Conservation (phyloP, 257 asterid genomes). For the Solanum virginianum region DNA sequence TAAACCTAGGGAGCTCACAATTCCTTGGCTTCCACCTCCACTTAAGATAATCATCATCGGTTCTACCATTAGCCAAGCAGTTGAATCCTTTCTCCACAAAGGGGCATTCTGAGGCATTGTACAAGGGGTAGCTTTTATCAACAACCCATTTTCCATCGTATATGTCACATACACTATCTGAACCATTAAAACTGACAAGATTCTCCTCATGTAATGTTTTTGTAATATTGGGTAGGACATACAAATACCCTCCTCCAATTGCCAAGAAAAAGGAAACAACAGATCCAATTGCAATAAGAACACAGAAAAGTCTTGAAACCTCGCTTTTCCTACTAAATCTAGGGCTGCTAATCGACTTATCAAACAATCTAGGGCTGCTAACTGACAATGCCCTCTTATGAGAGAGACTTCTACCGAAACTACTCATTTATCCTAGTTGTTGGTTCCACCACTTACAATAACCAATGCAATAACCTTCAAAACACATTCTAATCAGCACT, state of each 20-base stretch:
- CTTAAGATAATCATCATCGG: constrained; percentile 43
- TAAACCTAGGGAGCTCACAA: constrained; percentile 45
- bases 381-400: constrained; percentile 30
- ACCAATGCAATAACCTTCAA: background rate
- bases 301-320: constrained; percentile 22
- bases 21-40: constrained; percentile 79
- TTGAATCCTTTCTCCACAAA: constrained; percentile 65
- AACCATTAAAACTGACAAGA: constrained; percentile 15
- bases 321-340: constrained; percentile 29
- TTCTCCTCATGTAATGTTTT: constrained; percentile 26
- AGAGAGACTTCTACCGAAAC: constrained; percentile 39
- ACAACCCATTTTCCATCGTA: constrained; percentile 59
- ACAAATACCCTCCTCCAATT: constrained; percentile 39
- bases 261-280: constrained; percentile 45
- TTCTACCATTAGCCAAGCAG: constrained; percentile 60
- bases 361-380: constrained; percentile 38
- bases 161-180: constrained; percentile 31
- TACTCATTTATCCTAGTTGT: constrained; percentile 20
- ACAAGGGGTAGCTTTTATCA: constrained; percentile 46
- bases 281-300: constrained; percentile 28
- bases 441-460: constrained; percentile 11
- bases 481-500: background rate
- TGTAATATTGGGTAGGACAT: constrained; percentile 54
- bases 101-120: constrained; percentile 71
- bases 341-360: constrained; percentile 30